These are phyloP conservation scores for Fusarium praegraminearum DNA, from an alignment of 2,329 filamentous ascomycete species.

Conservation along the genomic window DNA sequence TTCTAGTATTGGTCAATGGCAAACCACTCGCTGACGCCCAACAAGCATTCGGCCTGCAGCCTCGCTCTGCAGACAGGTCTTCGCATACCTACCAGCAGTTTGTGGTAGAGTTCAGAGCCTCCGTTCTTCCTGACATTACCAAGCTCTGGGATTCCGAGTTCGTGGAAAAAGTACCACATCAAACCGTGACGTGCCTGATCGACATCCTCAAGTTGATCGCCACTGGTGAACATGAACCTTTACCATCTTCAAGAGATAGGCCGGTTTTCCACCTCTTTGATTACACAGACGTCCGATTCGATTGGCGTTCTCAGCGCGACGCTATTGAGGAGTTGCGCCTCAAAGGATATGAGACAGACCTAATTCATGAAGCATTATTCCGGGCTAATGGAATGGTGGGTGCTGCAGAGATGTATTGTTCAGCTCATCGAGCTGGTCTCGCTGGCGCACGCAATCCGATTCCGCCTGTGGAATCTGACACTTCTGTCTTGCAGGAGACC, in stretches of 20 bases:
- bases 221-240: slow-evolving; percentile 78
- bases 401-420: slow-evolving; percentile 80
- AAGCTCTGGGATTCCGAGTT: slow-evolving; percentile 88
- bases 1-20: slow-evolving; percentile 78
- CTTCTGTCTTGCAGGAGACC: slow-evolving; percentile 49
- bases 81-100: slow-evolving; percentile 74
- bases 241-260: slow-evolving; percentile 72
- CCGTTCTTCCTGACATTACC: slow-evolving; percentile 79
- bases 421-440: slow-evolving; percentile 68
- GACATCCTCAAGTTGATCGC: slow-evolving; percentile 85
- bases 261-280: slow-evolving; percentile 58
- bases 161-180: slow-evolving; percentile 82
- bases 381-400: slow-evolving; percentile 76
- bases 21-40: slow-evolving; percentile 85
- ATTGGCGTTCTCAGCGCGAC: slow-evolving; percentile 56
- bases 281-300: slow-evolving; percentile 58
- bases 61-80: slow-evolving; percentile 57
- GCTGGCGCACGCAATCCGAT: slow-evolving; percentile 75
- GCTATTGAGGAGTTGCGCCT: slow-evolving; percentile 52
- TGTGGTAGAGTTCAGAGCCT: slow-evolving; percentile 85
- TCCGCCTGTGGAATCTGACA: slow-evolving; percentile 67
- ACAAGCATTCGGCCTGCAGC: slow-evolving; percentile 63
- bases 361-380: slow-evolving; percentile 84
- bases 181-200: slow-evolving; percentile 82
- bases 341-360: slow-evolving; percentile 61